phyloP scores from a whole-genome alignment of 148 eudicot genomes.

The Chenopodium suecicum region DNA sequence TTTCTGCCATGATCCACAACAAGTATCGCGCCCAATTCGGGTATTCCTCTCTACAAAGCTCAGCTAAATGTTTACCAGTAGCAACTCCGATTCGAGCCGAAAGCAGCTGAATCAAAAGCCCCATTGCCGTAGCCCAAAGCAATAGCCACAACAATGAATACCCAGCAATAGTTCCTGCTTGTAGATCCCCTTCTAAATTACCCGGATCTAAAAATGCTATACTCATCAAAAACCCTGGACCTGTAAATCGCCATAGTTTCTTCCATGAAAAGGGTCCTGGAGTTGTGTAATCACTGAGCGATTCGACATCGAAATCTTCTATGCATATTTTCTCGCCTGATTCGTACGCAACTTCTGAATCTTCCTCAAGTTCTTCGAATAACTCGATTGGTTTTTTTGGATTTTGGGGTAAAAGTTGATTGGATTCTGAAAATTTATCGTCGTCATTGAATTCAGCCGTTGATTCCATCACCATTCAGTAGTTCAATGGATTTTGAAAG shows the following conservation, averaged over 20 bases:
- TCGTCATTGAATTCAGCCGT: constrained; percentile 24
- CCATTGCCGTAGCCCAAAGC: constrained; percentile 83
- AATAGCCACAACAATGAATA: constrained; percentile 78
- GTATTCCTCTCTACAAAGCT: constrained; percentile 80
- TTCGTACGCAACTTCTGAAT: constrained; percentile 47
- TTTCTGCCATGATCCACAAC: constrained; percentile 88
- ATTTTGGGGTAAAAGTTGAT: constrained; percentile 29
- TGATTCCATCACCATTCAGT: constrained; percentile 6
- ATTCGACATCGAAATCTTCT: constrained; percentile 34
- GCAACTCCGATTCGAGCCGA: constrained; percentile 77
- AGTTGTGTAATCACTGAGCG: constrained; percentile 13
- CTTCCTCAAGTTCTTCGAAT: constrained; percentile 7
- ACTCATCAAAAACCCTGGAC: constrained; percentile 90
- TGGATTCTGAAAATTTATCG: constrained; percentile 34
- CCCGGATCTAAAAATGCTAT: constrained; percentile 91
- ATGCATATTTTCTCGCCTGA: constrained; percentile 48
- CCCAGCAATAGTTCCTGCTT: constrained; percentile 83
- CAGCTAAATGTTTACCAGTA: constrained; percentile 80
- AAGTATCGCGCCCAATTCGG: constrained; percentile 63
- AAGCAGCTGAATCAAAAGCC: constrained; percentile 67
- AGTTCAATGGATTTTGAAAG: neutral
- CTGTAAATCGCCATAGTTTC: constrained; percentile 75
- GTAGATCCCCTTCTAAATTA: constrained; percentile 83
- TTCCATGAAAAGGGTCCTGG: constrained; percentile 71
- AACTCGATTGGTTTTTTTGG: constrained; percentile 16